Base-by-base conservation (phyloP, 2,329 filamentous ascomycete genomes). In the Orbilia oligospora region DNA sequence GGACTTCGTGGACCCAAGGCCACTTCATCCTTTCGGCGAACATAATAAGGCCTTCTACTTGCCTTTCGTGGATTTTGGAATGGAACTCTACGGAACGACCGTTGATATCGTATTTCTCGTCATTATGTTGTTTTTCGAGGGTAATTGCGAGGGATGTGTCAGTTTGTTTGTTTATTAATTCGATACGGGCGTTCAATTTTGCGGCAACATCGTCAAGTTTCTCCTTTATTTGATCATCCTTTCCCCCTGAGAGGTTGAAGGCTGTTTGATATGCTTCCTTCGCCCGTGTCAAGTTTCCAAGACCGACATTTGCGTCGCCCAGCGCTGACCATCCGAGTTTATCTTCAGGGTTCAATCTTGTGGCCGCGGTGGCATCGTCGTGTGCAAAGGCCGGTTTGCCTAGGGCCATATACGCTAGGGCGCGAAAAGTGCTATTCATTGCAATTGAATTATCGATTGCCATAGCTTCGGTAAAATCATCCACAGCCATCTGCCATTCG, bases 21-120 rank as follows among this genome's bases (percentile, higher is more conserved):
- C 72, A 77, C 27, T 77, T 71, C 46, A 77, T 77, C 22, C 41
- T 33, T 33, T 77, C 72, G 0, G 66, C 72, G 18, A 71, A 77
- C 22, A 58, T 27, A 9, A 77, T 66, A 3, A 77, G 41, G 16
- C 72, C 72, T 53, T 77, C 72, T 6, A 77, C 72, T 48, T 77
- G 72, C 30, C 72, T 51, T 53, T 77, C 72, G 58, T 77, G 72
- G 20, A 67, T 46, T 20, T 66, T 70, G 3, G 72, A 77, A 14
- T 58, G 66, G 14, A 71, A 61, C 18, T 73, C 70, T 8, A 73
- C 61, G 16, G 24, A 58, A 5, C 63, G 30, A 20, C 70, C 70
- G 5, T 22, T 41, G 8, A 73, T 48, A 4, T 73, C 70, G 24
- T 49, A 73, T 41, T 73, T 58, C n/a, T 73, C 70, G 33, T 73